phyloP scores from a whole-genome alignment of 768 basidiomycete genomes.

The Exidia glandulosa region DNA sequence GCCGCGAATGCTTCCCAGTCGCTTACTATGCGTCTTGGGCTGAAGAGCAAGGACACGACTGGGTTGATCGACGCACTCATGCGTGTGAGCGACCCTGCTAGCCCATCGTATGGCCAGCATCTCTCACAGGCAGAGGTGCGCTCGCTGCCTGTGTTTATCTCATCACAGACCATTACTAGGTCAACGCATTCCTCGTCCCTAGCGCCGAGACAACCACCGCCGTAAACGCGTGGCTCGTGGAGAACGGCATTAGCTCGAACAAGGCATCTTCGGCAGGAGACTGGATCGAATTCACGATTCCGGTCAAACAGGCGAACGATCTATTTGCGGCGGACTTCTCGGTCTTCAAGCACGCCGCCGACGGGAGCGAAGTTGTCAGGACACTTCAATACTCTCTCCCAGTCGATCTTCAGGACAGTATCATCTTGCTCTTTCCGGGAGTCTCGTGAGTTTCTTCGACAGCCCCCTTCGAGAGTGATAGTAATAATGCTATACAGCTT shows the following conservation, averaged over 20 bases:
- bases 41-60: neutral
- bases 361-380: slow-evolving; percentile 19
- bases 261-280: slow-evolving; percentile 13
- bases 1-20: neutral
- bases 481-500: neutral
- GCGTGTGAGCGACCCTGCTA: neutral
- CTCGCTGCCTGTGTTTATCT: neutral
- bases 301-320: slow-evolving; percentile 24
- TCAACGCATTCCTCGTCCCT: slow-evolving; percentile 4
- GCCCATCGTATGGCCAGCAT: neutral
- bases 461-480: neutral
- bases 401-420: slow-evolving; percentile 15
- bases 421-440: slow-evolving; percentile 11
- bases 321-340: slow-evolving; percentile 25
- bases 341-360: slow-evolving; percentile 20
- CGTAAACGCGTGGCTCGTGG: slow-evolving; percentile 4
- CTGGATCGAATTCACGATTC: slow-evolving; percentile 23
- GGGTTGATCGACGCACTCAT: neutral
- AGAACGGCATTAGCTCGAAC: neutral
- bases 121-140: neutral
- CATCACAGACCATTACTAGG: neutral
- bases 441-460: too few species aligned
- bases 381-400: slow-evolving; percentile 30
- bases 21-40: neutral
- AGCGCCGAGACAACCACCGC: slow-evolving; percentile 2